Base-by-base conservation (phyloP, 768 basidiomycete species). In the Hygrocybe punicea region DNA sequence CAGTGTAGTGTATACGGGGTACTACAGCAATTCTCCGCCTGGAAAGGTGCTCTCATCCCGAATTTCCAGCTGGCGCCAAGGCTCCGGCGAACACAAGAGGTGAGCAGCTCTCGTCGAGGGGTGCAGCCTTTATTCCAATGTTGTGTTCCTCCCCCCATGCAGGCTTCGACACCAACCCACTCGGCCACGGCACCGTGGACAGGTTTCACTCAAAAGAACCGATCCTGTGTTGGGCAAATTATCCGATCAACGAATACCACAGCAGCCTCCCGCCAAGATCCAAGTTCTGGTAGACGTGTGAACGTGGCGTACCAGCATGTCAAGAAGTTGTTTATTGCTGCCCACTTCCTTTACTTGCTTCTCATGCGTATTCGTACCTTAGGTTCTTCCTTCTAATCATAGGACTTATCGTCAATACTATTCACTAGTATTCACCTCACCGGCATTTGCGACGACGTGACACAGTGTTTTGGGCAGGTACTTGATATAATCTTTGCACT, bases 351-450 rank as follows among this genome's bases (percentile, higher is more conserved):
- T 14, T 47, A 33, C 16, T 17, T 17, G 9, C 42, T 14, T 6
- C 14, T 13, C 33, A 35, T 40, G 40, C 29, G 1, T 55, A 46
- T 25, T 34, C 34, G 23, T 55, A 29, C 19, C 39, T 55, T 42
- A 42, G 54, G 8, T 37, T 46, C 39, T 55, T 55, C 42, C 44
- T 23, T 19, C 37, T 39, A 39, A 3, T 55, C 33, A 23, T 17
- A 46, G 19, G 17, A 7, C 10, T 46, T 14, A 19, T 6, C 17
- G 44, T 45, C 24, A 16, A 24, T 34, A 29, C 25, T 34, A 11
- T 23, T 39, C 9, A n/a, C 37, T n/a, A 56, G 65, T n/a, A n/a
- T 59, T 54, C 16, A 21, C 13, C 33, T 17, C 19, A n/a, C n/a
- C n/a, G n/a, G n/a, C n/a, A 29, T 34, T 11, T 11, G 11, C 53